Percentiles rank a stretch among this genome's conserved stretches.
phyloP scores from a whole-genome alignment of 768 basidiomycete genomes.

The Naganishia vishniacii region DNA sequence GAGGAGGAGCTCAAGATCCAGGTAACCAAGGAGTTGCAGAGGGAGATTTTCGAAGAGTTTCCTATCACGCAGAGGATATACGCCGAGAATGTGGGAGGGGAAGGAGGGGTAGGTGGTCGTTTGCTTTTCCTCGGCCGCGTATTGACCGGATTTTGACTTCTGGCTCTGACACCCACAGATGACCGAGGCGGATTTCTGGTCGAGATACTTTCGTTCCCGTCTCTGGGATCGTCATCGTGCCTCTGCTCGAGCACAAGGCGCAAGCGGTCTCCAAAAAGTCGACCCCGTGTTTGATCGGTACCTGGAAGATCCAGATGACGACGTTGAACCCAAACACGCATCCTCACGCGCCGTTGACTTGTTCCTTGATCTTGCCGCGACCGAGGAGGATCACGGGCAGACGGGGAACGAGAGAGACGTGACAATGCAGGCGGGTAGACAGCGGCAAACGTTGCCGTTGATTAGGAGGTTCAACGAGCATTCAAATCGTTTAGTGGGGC shows the following conservation, averaged over 20 bases:
- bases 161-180: no score
- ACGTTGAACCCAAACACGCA: constrained; percentile 68
- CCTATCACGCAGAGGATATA: constrained; percentile 90
- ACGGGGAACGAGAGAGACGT: constrained; percentile 82
- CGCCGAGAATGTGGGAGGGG: constrained; percentile 74
- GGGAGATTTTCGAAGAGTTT: constrained; percentile 96
- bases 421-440: constrained; percentile 92
- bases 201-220: constrained; percentile 90
- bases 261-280: constrained; percentile 58
- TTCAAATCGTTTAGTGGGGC: constrained; percentile 56
- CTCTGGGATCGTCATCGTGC: constrained; percentile 92
- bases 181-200: constrained; percentile 89
- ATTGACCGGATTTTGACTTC: no score
- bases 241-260: constrained; percentile 70
- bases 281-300: constrained; percentile 95
- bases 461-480: constrained; percentile 98
- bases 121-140: no score
- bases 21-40: constrained; percentile 72
- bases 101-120: constrained; percentile 57
- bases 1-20: constrained; percentile 66
- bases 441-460: constrained; percentile 77
- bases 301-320: constrained; percentile 91
- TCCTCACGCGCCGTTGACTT: constrained; percentile 65
- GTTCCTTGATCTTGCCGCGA: constrained; percentile 80
- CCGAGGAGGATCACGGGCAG: constrained; percentile 82